These are phyloP conservation scores for Symbiodinium natans DNA, from an alignment of 73 alveolate genomes.

Conservation along the genomic window DNA sequence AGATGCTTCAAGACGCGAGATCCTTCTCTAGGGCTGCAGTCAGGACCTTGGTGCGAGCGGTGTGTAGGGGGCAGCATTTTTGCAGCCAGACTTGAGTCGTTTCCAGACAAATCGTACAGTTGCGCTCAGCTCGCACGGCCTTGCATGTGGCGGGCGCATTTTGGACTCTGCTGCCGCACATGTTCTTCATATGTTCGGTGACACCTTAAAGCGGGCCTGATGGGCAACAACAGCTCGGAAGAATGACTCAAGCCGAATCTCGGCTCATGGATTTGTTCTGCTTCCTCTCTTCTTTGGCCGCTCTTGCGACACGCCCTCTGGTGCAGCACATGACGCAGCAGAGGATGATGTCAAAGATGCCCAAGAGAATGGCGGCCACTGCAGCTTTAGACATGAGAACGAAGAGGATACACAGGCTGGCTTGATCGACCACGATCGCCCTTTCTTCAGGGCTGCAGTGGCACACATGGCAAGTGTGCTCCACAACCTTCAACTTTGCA, in stretches of 20 bases:
- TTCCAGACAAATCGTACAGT: too few species aligned
- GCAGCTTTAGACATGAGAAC: neutral
- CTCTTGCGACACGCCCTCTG: too few species aligned
- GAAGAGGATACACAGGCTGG: neutral
- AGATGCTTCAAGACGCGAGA: neutral
- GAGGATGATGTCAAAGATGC: neutral
- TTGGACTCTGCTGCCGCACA: too few species aligned
- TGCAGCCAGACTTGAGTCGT: neutral
- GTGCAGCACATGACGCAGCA: neutral
- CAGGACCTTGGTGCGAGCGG: neutral
- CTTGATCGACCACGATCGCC: neutral
- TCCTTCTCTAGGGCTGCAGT: neutral
- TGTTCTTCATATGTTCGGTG: too few species aligned
- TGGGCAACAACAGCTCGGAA: too few species aligned
- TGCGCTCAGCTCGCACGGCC: too few species aligned
- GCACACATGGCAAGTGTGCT: neutral
- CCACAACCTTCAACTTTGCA: neutral
- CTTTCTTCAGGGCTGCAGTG: neutral
- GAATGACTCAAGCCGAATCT: too few species aligned
- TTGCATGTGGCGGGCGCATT: too few species aligned
- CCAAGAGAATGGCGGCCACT: neutral
- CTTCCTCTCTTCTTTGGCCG: neutral
- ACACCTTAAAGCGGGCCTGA: too few species aligned
- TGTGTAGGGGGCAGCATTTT: too few species aligned
- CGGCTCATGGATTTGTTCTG: neutral